Evolutionary conservation across 768 basidiomycete species (phyloP), one percentile per base, ranked within the genome.

Genomic region (Filobasidium wieringae): DNA sequence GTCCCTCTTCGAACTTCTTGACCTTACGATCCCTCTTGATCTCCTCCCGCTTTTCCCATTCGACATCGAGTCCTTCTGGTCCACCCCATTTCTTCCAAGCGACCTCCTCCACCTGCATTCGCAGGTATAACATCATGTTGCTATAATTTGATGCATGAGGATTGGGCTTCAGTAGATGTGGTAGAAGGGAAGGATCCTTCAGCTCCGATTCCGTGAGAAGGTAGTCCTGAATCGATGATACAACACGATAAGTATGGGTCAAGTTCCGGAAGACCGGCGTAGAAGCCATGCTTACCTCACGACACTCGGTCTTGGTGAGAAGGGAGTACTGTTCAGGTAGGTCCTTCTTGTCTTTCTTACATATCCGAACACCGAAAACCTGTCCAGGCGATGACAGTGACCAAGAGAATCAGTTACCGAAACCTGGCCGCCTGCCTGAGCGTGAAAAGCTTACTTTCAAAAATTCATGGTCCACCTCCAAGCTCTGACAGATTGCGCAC

Each of bases 31-130:
- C 84, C 69, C 84, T 86, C 78, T 91, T 93, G 68, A 87, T 88
- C 22, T 78, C 79, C 53, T 80, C 80, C 53, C 92, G 80, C 32
- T 79, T 78, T 64, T 87, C 84, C 72, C 84, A 97, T 69, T 96
- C 93, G 6, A 79, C 80, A 67, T 97, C 93, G 49, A 99, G 74
- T 9, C 82, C 88, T 71, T 95, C 91, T 8, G 88, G 80, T 1
- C 89, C 87, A 0, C 90, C 92, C 95, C 95, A 99, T 75, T 99
- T 99, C 70, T 87, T 84, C 86, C 85, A 95, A 4, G 95, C 93
- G 74, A 92, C 96, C 43, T 84, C 87, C 72, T 99, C 95, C 1
- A 73, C 74, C 58, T 64, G 64, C 68, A 78, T 85, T 32, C 95
- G 83, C 4, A 96, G 78, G 75, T 87, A 97, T 22, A 99, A 79